phyloP scores from a whole-genome alignment of 495 filamentous ascomycete genomes.

The Cercophora samala region DNA sequence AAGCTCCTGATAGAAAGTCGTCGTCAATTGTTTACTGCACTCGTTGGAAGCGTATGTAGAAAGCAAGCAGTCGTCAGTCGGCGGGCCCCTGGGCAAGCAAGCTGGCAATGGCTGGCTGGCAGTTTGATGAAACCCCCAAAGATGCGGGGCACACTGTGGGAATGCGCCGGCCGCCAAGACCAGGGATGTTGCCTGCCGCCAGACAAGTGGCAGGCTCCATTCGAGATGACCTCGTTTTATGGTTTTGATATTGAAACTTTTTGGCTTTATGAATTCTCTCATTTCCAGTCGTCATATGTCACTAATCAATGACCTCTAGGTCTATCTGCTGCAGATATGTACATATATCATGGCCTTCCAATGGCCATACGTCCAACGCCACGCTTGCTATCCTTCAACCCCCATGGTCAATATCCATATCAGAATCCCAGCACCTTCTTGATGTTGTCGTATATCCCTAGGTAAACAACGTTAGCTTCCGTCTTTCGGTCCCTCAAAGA shows the following conservation, averaged over 20 bases:
- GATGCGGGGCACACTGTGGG: slow-evolving; percentile 16
- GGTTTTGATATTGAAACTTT: background rate
- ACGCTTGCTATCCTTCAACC: slow-evolving; percentile 7
- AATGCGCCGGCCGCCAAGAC: slow-evolving; percentile 18
- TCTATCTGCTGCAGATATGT: background rate
- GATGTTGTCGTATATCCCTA: slow-evolving; percentile 55
- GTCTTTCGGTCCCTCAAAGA: background rate
- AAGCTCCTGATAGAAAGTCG: background rate
- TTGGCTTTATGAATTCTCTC: background rate
- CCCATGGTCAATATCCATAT: slow-evolving; percentile 10
- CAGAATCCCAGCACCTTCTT: slow-evolving; percentile 47
- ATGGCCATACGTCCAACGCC: slow-evolving; percentile 13
- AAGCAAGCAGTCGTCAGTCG: background rate
- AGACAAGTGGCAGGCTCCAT: slow-evolving; percentile 4
- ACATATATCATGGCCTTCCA: background rate
- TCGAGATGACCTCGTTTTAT: background rate
- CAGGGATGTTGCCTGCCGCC: slow-evolving; percentile 9
- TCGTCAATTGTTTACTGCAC: background rate
- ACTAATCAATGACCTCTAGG: background rate
- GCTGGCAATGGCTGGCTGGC: slow-evolving; percentile 1
- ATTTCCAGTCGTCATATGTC: background rate
- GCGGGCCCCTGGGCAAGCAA: slow-evolving; percentile 7
- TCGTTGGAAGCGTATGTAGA: background rate
- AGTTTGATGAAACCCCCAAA: slow-evolving; percentile 6
- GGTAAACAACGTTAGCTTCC: slow-evolving; percentile 24